These are phyloP conservation scores for Nepenthes alata DNA, from an alignment of 179 eudicot genomes.

Conservation along the genomic window DNA sequence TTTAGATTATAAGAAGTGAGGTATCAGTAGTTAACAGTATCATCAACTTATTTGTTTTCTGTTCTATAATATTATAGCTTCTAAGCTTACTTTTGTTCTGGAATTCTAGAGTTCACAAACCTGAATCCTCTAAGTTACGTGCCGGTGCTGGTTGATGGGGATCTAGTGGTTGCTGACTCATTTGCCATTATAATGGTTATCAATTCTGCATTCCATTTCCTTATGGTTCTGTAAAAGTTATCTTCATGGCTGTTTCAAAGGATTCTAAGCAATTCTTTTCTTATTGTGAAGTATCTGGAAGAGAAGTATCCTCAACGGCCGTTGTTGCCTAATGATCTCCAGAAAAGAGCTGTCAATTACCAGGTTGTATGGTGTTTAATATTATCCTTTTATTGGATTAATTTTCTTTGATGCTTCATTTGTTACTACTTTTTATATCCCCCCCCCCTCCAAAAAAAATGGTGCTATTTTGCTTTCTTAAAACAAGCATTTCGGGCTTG, in stretches of 20 bases:
- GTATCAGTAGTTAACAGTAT: not conserved
- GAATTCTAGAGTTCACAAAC: slow-evolving; percentile 47
- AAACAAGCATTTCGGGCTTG: not conserved
- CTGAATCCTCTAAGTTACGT: slow-evolving; percentile 75
- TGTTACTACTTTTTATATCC: not conserved
- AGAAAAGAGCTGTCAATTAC: slow-evolving; percentile 58
- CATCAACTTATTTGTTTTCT: not conserved
- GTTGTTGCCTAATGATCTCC: slow-evolving; percentile 63
- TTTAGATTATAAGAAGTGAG: too few species aligned
- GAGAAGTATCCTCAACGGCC: slow-evolving; percentile 83
- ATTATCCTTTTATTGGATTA: not conserved
- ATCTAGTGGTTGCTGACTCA: slow-evolving; percentile 56
- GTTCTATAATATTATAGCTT: not conserved
- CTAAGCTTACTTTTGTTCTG: slow-evolving; percentile 4
- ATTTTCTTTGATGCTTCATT: not conserved
- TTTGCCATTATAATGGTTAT: slow-evolving; percentile 75
- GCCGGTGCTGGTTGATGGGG: slow-evolving; percentile 73
- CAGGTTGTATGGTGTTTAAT: slow-evolving; percentile 37
- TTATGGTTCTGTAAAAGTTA: not conserved
- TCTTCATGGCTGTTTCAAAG: not conserved
- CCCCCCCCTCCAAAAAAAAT: too few species aligned
- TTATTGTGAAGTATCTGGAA: slow-evolving; percentile 56
- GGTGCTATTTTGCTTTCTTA: not conserved
- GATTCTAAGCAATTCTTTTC: slow-evolving; percentile 3
- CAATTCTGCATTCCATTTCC: not conserved